These are phyloP conservation scores for Fomitopsis schrenkii DNA, from an alignment of 1,284 basidiomycete genomes.

Conservation along the genomic window DNA sequence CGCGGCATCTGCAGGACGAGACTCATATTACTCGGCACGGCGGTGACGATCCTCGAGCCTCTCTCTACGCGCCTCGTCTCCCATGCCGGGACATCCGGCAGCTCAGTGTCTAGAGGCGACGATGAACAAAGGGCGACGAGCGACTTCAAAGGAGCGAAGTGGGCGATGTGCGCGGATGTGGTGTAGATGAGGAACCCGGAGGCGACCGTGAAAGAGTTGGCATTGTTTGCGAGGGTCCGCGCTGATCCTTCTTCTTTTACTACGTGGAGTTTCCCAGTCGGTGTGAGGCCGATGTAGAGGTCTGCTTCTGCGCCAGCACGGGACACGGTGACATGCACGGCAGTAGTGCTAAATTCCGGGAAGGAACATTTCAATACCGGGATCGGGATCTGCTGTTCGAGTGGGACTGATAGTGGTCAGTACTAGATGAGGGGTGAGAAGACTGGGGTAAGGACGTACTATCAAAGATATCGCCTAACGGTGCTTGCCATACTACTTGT, in stretches of 20 bases:
- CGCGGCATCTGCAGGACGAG: conserved; percentile 97
- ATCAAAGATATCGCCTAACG: conserved; percentile 45
- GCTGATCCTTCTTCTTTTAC: conserved; percentile 22
- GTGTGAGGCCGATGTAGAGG: conserved; percentile 65
- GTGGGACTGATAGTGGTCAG: background rate
- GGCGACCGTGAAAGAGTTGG: conserved; percentile 80
- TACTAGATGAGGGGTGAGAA: no score
- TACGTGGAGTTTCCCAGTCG: conserved; percentile 61
- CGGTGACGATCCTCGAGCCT: conserved; percentile 82
- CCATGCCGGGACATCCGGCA: conserved; percentile 40
- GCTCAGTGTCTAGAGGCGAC: background rate
- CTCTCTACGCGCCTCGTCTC: conserved; percentile 80
- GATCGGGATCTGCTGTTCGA: conserved; percentile 25
- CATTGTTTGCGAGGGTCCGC: conserved; percentile 50
- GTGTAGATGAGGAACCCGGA: conserved; percentile 86
- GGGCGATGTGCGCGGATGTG: conserved; percentile 78
- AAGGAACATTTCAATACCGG: conserved; percentile 37
- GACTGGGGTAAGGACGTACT: conserved; percentile 34
- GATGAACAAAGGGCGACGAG: conserved; percentile 28
- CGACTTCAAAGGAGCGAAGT: conserved; percentile 61
- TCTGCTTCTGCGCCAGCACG: conserved; percentile 5
- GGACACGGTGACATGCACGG: conserved; percentile 8
- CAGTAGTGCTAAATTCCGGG: conserved; percentile 56
- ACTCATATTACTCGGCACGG: conserved; percentile 84
- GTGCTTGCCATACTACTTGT: conserved; percentile 43